A percentile compares a stretch with the other conserved stretches of the same genome.
Conservation (phyloP, 305 asterid genomes). For the Solanum hybrid region DNA sequence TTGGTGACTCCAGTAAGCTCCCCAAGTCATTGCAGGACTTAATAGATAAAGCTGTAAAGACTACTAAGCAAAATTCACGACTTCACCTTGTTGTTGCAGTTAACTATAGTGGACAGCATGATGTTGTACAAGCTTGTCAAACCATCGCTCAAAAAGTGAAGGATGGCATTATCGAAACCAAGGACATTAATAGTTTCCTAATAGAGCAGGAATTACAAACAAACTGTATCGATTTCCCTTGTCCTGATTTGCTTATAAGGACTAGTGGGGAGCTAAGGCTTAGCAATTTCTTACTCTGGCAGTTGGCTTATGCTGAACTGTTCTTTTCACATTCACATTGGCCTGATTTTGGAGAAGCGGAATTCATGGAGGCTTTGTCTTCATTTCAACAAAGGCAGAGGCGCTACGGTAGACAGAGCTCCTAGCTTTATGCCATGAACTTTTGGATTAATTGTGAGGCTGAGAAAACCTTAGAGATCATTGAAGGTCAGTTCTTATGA, state of each 20-base stretch:
- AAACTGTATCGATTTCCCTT: slow-evolving; percentile 30
- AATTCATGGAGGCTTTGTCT: slow-evolving; percentile 32
- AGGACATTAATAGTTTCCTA: slow-evolving; percentile 28
- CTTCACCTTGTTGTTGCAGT: slow-evolving; percentile 50
- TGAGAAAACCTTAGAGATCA: background rate
- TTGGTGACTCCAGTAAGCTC: slow-evolving; percentile 38
- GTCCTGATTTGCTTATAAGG: slow-evolving; percentile 52
- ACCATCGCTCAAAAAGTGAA: slow-evolving; percentile 44
- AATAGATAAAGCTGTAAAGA: slow-evolving; percentile 22
- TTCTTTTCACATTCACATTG: slow-evolving; percentile 32
- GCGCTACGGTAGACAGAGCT: slow-evolving; percentile 26
- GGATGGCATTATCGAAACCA: slow-evolving; percentile 35
- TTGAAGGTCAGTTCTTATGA: background rate
- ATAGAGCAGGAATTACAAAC: slow-evolving; percentile 44
- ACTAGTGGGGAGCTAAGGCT: slow-evolving; percentile 59
- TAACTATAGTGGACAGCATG: slow-evolving; percentile 47
- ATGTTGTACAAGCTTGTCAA: slow-evolving; percentile 50
- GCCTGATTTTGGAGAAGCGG: slow-evolving; percentile 56
- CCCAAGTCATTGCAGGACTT: slow-evolving; percentile 20
- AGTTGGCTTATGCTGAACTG: slow-evolving; percentile 59
- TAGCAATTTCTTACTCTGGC: slow-evolving; percentile 65
- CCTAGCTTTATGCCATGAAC: background rate
- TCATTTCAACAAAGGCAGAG: slow-evolving; percentile 44
- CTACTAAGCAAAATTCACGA: slow-evolving; percentile 29
- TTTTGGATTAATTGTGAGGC: background rate